phyloP scores from a whole-genome alignment of 768 basidiomycete genomes.

The Boletus reticuloceps region DNA sequence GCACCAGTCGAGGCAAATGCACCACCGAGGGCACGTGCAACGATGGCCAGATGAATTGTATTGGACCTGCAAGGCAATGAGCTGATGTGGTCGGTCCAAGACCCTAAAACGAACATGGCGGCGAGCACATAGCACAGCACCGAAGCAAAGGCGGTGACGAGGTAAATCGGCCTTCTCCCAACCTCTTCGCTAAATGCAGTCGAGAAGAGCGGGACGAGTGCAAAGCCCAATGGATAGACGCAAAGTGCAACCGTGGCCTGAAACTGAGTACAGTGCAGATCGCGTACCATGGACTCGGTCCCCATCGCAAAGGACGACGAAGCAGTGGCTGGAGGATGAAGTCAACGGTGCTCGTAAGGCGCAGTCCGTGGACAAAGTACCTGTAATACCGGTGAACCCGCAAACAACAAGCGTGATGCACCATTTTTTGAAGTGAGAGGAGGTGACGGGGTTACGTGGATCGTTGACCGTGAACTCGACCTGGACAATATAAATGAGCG shows the following conservation, averaged over 20 bases:
- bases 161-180: slow-evolving; percentile 58
- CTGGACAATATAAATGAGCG: slow-evolving; percentile 19
- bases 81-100: not conserved
- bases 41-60: slow-evolving; percentile 54
- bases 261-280: slow-evolving; percentile 42
- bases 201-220: slow-evolving; percentile 57
- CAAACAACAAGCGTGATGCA: slow-evolving; percentile 32
- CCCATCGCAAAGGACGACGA: slow-evolving; percentile 55
- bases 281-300: slow-evolving; percentile 49
- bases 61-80: slow-evolving; percentile 26
- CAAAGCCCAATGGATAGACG: slow-evolving; percentile 61
- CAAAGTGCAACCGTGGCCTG: slow-evolving; percentile 48
- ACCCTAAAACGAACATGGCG: slow-evolving; percentile 19
- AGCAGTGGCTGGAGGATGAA: slow-evolving; percentile 41
- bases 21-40: slow-evolving; percentile 61
- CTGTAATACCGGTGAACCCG: slow-evolving; percentile 28
- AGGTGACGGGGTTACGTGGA: slow-evolving; percentile 37
- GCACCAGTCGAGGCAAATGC: slow-evolving; percentile 64
- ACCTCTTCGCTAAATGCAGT: slow-evolving; percentile 72
- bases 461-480: slow-evolving; percentile 39
- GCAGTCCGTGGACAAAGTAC: slow-evolving; percentile 3
- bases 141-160: slow-evolving; percentile 46
- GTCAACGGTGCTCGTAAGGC: not conserved
- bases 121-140: slow-evolving; percentile 40
- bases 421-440: slow-evolving; percentile 40